These are phyloP conservation scores for Thielaviopsis punctulata DNA, from an alignment of 2,329 filamentous ascomycete species.

Conservation along the genomic window DNA sequence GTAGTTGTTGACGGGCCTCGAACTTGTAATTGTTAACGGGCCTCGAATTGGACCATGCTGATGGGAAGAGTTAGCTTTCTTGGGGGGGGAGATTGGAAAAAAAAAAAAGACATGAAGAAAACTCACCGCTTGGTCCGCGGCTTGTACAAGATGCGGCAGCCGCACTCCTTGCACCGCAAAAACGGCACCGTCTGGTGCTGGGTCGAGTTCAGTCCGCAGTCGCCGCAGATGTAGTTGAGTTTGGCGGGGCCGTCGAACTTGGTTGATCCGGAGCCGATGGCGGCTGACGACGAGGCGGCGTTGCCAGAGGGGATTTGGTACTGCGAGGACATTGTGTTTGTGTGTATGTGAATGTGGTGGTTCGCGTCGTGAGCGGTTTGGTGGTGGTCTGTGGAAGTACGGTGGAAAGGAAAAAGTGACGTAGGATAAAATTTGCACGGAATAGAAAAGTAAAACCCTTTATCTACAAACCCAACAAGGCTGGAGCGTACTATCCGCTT, in stretches of 20 bases:
- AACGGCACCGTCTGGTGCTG: conserved; percentile 51
- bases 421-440: too few relatives aligned
- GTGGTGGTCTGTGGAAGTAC: not conserved
- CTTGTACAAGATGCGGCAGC: conserved; percentile 92
- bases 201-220: conserved; percentile 31
- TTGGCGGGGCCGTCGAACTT: conserved; percentile 25
- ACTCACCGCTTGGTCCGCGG: conserved; percentile 88
- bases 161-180: conserved; percentile 91
- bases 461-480: not conserved
- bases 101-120: not conserved
- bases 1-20: not conserved
- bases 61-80: conserved; percentile 13
- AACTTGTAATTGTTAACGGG: conserved; percentile 37
- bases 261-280: conserved; percentile 22
- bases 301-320: conserved; percentile 53
- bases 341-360: not conserved
- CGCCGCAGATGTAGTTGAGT: conserved; percentile 26
- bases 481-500: too few relatives aligned
- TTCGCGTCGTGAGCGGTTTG: too few relatives aligned
- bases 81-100: not conserved
- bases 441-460: too few relatives aligned
- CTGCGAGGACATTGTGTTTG: conserved; percentile 38
- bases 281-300: conserved; percentile 23
- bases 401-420: too few relatives aligned
- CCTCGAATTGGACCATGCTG: conserved; percentile 99